Percentiles rank a stretch among this genome's conserved stretches.
Conservation (phyloP, 2,329 filamentous ascomycete species). For the Didymella arachidicola region DNA sequence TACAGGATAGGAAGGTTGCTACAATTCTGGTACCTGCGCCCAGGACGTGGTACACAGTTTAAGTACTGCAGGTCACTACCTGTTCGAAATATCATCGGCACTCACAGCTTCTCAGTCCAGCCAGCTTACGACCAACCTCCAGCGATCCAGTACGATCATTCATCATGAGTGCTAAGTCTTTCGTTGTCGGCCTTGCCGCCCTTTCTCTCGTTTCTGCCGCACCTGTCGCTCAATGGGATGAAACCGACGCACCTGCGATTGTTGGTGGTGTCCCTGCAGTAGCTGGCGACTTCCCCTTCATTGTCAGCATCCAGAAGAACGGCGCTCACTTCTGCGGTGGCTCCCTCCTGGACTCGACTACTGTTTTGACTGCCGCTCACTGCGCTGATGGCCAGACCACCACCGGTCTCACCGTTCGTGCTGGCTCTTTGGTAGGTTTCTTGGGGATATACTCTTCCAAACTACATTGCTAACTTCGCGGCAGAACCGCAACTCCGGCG, state of each 20-base stretch:
- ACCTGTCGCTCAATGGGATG: conserved; percentile 34
- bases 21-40: background rate
- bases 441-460: conserved; percentile 26
- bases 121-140: too few species aligned
- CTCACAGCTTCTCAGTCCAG: background rate
- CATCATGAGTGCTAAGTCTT: conserved; percentile 31
- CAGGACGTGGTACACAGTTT: background rate
- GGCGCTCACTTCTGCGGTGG: conserved; percentile 41
- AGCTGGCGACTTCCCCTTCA: conserved; percentile 41
- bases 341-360: conserved; percentile 37
- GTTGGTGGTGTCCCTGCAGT: conserved; percentile 37
- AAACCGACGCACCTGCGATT: conserved; percentile 24
- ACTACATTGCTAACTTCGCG: background rate
- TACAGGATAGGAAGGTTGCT: conserved; percentile 2
- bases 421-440: conserved; percentile 34
- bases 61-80: background rate
- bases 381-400: conserved; percentile 31
- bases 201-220: conserved; percentile 33
- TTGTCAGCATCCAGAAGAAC: conserved; percentile 31
- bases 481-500: conserved; percentile 33
- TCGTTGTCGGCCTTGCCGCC: conserved; percentile 32
- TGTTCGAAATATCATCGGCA: background rate
- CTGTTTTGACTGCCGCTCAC: conserved; percentile 41
- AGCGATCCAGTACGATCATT: background rate
- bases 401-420: conserved; percentile 28